A percentile compares a stretch with the other conserved stretches of the same genome.
Conservation (phyloP, 257 asterid species). For the Parsonsia alboflavescens region DNA sequence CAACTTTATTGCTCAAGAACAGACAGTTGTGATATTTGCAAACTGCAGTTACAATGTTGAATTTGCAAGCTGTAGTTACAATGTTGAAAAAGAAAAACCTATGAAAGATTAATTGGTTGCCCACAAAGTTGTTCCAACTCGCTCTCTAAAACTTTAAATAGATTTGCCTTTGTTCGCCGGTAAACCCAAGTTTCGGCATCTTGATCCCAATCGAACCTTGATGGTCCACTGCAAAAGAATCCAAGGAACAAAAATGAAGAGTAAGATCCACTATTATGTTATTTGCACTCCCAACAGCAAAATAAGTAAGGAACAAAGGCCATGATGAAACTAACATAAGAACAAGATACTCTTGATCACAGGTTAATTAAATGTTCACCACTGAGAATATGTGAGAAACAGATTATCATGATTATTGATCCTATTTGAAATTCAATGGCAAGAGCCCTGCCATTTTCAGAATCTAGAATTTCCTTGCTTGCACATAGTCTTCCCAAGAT, state of each 20-base stretch:
- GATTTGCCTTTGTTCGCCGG: slow-evolving; percentile 52
- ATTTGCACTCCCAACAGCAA: neutral
- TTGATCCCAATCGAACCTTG: slow-evolving; percentile 87
- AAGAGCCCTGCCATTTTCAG: too few species aligned
- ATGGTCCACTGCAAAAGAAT: slow-evolving; percentile 59
- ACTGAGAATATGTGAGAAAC: neutral
- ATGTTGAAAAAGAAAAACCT: neutral
- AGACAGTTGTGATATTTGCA: neutral
- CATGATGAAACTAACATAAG: too few species aligned
- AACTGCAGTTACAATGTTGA: neutral
- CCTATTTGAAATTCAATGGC: neutral
- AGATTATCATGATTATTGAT: neutral
- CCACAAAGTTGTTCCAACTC: slow-evolving; percentile 74
- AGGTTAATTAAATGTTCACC: neutral
- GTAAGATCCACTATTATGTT: neutral
- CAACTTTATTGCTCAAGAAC: neutral
- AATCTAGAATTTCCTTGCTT: neutral
- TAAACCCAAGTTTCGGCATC: slow-evolving; percentile 62
- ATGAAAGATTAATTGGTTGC: slow-evolving; percentile 45
- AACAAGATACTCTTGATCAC: too few species aligned
- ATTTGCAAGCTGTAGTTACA: neutral
- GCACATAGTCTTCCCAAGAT: too few species aligned
- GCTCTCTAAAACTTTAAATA: slow-evolving; percentile 44
- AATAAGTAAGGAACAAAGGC: neutral
- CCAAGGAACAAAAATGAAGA: neutral